Percentiles rank a stretch among this genome's conserved stretches.
Evolutionary conservation across 495 filamentous ascomycete species (phyloP).

Genomic region (Penicillium malachiteum): DNA sequence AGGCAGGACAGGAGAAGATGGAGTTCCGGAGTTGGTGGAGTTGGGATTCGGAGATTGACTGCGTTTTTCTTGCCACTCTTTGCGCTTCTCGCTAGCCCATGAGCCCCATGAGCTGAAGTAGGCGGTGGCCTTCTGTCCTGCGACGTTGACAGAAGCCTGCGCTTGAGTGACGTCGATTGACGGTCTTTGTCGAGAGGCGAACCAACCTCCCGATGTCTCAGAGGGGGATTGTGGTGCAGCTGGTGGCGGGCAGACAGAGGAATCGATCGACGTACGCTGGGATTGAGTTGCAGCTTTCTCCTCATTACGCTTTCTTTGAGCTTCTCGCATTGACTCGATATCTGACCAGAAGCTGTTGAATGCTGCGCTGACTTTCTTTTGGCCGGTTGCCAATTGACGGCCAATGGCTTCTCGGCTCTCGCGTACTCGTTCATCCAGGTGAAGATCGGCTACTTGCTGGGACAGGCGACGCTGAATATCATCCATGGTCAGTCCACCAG

Average conservation of each 20-base stretch:
- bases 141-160: slow-evolving; percentile 65
- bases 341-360: slow-evolving; percentile 88
- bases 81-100: slow-evolving; percentile 90
- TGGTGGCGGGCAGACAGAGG: slow-evolving; percentile 22
- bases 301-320: slow-evolving; percentile 68
- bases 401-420: slow-evolving; percentile 75
- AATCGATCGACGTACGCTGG: slow-evolving; percentile 35
- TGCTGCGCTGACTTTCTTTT: slow-evolving; percentile 77
- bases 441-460: slow-evolving; percentile 84
- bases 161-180: slow-evolving; percentile 60
- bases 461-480: slow-evolving; percentile 89
- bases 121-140: slow-evolving; percentile 72
- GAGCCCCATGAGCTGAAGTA: slow-evolving; percentile 93
- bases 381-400: slow-evolving; percentile 75
- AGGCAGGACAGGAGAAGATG: slow-evolving; percentile 31
- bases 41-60: slow-evolving; percentile 26
- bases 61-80: slow-evolving; percentile 54
- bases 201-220: slow-evolving; percentile 27
- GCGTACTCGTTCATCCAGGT: slow-evolving; percentile 81
- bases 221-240: slow-evolving; percentile 23
- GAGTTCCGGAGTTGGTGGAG: slow-evolving; percentile 15
- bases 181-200: slow-evolving; percentile 37
- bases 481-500: slow-evolving; percentile 91
- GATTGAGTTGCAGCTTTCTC: slow-evolving; percentile 43
- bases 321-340: slow-evolving; percentile 81